A percentile compares a stretch with the other conserved stretches of the same genome.
These are phyloP conservation scores for Aphanoascus verrucosus DNA, from an alignment of 2,329 filamentous ascomycete species.

Conservation along the genomic window DNA sequence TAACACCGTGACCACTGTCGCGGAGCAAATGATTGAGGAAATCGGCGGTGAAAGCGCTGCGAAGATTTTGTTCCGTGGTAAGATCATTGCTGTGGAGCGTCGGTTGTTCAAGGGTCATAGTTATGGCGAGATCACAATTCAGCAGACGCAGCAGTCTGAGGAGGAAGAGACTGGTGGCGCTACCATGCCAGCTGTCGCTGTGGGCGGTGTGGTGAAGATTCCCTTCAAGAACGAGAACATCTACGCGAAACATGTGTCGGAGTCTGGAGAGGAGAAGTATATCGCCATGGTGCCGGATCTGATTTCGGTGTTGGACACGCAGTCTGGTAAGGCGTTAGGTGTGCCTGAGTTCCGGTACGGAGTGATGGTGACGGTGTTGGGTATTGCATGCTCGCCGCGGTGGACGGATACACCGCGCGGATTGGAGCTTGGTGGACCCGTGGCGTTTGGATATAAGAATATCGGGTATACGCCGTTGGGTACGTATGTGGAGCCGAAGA, in stretches of 20 bases:
- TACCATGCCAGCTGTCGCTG: slow-evolving; percentile 7
- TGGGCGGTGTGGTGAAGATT: slow-evolving; percentile 31
- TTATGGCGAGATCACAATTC: slow-evolving; percentile 50
- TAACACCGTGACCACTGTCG: slow-evolving; percentile 45
- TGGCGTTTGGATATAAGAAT: slow-evolving; percentile 40
- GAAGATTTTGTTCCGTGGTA: slow-evolving; percentile 52
- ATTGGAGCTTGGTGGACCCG: slow-evolving; percentile 42
- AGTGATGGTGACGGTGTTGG: slow-evolving; percentile 43
- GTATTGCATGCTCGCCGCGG: slow-evolving; percentile 44
- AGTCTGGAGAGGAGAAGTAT: slow-evolving; percentile 23
- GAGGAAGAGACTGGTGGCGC: slow-evolving; percentile 21
- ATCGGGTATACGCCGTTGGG: slow-evolving; percentile 43
- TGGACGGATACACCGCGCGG: slow-evolving; percentile 44
- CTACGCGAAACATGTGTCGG: slow-evolving; percentile 38
- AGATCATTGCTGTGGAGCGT: slow-evolving; percentile 52
- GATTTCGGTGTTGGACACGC: slow-evolving; percentile 46
- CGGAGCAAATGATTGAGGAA: slow-evolving; percentile 49
- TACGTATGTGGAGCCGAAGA: slow-evolving; percentile 43
- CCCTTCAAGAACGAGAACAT: slow-evolving; percentile 69
- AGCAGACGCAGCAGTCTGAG: slow-evolving; percentile 36
- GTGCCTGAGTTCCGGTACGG: slow-evolving; percentile 48
- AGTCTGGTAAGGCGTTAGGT: slow-evolving; percentile 47
- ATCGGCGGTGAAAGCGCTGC: slow-evolving; percentile 45
- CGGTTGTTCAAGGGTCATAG: slow-evolving; percentile 46
- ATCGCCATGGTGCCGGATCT: slow-evolving; percentile 48